Evolutionary conservation across 129 eudicot species (phyloP).

Genomic region (Ambrosia trifida): DNA sequence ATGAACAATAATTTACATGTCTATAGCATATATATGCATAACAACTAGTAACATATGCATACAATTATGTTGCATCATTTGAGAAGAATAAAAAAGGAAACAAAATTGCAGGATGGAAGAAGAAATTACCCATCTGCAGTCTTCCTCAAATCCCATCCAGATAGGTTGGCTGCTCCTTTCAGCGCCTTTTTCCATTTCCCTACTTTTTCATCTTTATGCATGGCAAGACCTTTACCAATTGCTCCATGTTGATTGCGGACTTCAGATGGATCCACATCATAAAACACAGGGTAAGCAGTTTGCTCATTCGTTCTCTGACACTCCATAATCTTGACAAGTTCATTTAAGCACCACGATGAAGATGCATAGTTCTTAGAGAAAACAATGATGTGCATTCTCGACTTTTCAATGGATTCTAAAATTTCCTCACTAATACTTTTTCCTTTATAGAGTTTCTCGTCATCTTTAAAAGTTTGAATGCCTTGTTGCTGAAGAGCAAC

Average conservation of each 20-base stretch:
- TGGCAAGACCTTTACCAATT: slow-evolving; percentile 5
- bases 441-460: slow-evolving; percentile 28
- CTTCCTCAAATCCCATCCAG: slow-evolving; percentile 25
- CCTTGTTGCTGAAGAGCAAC: slow-evolving; percentile 13
- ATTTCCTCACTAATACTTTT: slow-evolving; percentile 18
- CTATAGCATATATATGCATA: not conserved
- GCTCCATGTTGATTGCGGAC: slow-evolving; percentile 15
- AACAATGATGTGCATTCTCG: slow-evolving; percentile 27
- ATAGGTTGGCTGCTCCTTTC: slow-evolving; percentile 14
- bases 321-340: slow-evolving; percentile 15
- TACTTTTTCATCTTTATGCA: not conserved
- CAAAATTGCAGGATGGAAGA: not conserved
- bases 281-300: slow-evolving; percentile 27
- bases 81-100: not conserved
- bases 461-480: slow-evolving; percentile 23
- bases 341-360: slow-evolving; percentile 19
- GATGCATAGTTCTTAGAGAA: slow-evolving; percentile 16
- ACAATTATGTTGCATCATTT: not conserved
- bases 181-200: slow-evolving; percentile 28
- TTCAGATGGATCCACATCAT: slow-evolving; percentile 29
- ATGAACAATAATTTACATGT: not conserved
- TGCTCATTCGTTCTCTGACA: slow-evolving; percentile 5
- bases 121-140: slow-evolving; percentile 21
- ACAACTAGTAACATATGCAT: not conserved
- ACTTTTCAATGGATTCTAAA: slow-evolving; percentile 20